Percentiles rank a stretch among this genome's conserved stretches.
These are phyloP conservation scores for Vanrija humicola DNA, from an alignment of 1,284 basidiomycete species.

Conservation along the genomic window DNA sequence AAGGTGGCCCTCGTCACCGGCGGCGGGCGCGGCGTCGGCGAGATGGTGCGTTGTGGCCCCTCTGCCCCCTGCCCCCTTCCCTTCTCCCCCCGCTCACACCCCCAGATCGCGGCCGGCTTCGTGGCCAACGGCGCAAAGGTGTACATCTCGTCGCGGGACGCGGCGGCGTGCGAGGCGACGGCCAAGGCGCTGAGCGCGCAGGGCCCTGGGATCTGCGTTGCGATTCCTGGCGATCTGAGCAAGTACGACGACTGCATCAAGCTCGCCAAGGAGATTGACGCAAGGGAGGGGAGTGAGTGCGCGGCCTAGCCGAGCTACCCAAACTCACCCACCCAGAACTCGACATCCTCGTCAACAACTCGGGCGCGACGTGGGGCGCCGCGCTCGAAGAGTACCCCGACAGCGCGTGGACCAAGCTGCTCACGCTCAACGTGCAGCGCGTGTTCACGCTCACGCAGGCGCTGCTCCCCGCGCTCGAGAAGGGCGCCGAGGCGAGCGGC, in stretches of 20 bases:
- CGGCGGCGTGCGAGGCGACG: constrained; percentile 58
- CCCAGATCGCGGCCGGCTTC: constrained; percentile 63
- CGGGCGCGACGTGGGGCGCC: constrained; percentile 63
- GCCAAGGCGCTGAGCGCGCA: constrained; percentile 57
- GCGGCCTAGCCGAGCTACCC: neutral
- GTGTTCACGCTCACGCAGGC: constrained; percentile 69
- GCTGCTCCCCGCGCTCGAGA: constrained; percentile 59
- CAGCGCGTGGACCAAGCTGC: constrained; percentile 48
- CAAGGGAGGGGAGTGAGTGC: constrained; percentile 53
- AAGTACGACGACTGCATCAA: constrained; percentile 58
- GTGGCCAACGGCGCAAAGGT: constrained; percentile 63
- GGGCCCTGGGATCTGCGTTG: constrained; percentile 59
- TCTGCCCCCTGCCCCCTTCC: too few species aligned
- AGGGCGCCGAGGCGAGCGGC: constrained; percentile 54
- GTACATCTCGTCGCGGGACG: constrained; percentile 64
- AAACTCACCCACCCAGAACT: constrained; percentile 8
- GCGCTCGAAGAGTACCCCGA: constrained; percentile 58
- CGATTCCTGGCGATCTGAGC: constrained; percentile 61
- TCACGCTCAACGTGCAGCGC: constrained; percentile 64
- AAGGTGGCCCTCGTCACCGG: constrained; percentile 63
- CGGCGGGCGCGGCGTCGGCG: constrained; percentile 67
- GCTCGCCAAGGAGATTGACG: constrained; percentile 56
- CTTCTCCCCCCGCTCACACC: too few species aligned
- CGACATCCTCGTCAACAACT: constrained; percentile 53
- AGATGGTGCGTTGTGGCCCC: too few species aligned